Base-by-base conservation (phyloP, 108 stramenopile species). In the Nannochloropsis granulata region DNA sequence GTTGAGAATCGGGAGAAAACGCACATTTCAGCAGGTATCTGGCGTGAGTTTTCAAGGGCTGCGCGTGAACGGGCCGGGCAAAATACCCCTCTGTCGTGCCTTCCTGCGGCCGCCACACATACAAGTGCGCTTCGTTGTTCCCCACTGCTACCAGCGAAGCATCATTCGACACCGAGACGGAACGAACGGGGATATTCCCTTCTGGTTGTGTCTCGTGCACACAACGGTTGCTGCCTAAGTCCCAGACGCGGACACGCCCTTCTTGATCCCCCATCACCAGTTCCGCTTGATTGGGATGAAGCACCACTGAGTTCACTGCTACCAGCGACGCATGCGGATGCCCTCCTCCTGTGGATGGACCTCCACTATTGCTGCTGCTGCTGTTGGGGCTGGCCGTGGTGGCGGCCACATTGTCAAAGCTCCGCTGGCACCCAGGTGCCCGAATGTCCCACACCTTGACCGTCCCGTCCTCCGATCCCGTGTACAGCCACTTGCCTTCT, bases 401-500 rank as follows among this genome's bases (percentile, higher is more conserved):
- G 42, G 34, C 91, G 23, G 91, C 93, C 43, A 92, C 93, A 81
- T 88, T 91, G 84, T 95, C 95, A 90, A 97, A 97, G 80, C 93
- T 96, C 0, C 96, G 88, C 44, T 96, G 94, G 85, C 88, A 94
- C 13, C 91, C 93, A 21, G 94, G 92, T 82, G 94, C 92, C 34
- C 97, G 90, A 80, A 97, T 84, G 86, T 99, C 98, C 95, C 96
- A 99, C 13, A 97, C 83, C 81, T 94, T 94, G 25, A 96, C 92
- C 24, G 90, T 91, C 13, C 92, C 92, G 80, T 93, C 92, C 83
- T 93, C 92, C 9, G 86, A 90, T 23, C 85, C 95, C 93, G 93
- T 94, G 84, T 94, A 98, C 86, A 98, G 88, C 90, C 93, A 98
- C 26, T 94, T 86, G n/a, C 94, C 93, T 83, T 98, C 95, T 26